These are phyloP conservation scores for Lachnellula cervina DNA, from an alignment of 2,329 filamentous ascomycete species.

Conservation along the genomic window DNA sequence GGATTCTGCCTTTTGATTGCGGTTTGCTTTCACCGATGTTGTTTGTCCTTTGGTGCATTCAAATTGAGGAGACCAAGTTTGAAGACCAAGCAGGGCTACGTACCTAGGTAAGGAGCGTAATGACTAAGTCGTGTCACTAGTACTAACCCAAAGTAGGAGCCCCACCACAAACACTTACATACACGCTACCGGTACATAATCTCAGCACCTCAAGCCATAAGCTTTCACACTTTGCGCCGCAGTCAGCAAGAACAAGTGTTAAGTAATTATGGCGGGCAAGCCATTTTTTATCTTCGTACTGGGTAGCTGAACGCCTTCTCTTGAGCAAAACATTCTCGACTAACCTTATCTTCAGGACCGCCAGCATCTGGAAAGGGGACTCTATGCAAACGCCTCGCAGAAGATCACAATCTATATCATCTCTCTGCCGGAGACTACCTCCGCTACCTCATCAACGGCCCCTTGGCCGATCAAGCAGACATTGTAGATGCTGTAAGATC, in stretches of 20 bases:
- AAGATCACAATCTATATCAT: background rate
- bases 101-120: too few species aligned
- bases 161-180: too few species aligned
- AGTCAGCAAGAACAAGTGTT: background rate
- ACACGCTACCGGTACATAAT: too few species aligned
- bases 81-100: too few species aligned
- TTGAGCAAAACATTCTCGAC: background rate
- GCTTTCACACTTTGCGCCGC: background rate
- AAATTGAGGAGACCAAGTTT: too few species aligned
- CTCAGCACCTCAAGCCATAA: too few species aligned
- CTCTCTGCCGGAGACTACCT: background rate
- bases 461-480: background rate
- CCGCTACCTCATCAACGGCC: background rate
- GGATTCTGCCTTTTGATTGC: background rate
- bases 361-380: slow-evolving; percentile 1
- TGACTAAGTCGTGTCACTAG: too few species aligned
- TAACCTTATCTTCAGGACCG: background rate
- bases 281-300: background rate
- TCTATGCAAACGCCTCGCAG: background rate
- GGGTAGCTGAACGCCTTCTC: background rate
- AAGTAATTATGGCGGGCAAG: background rate
- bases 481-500: background rate
- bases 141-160: too few species aligned
- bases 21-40: too few species aligned
- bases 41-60: too few species aligned